These are phyloP conservation scores for Neonectria neomacrospora DNA, from an alignment of 2,329 filamentous ascomycete genomes.

Conservation along the genomic window DNA sequence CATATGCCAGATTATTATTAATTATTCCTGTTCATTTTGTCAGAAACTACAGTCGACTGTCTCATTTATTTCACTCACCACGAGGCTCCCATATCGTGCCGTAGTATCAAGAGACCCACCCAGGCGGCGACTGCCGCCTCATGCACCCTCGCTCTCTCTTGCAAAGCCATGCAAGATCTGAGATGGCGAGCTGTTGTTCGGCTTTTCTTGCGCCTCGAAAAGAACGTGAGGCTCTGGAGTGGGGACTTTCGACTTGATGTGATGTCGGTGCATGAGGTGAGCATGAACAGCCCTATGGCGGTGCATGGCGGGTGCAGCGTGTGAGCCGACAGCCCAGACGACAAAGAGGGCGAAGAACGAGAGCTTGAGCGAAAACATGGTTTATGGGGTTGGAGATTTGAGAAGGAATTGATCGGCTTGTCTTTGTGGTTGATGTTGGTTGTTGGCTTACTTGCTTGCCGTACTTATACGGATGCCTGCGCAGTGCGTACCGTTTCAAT, in stretches of 20 bases:
- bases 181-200: slow-evolving; percentile 22
- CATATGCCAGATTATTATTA: not conserved
- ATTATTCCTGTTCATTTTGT: not conserved
- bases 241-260: slow-evolving; percentile 19
- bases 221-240: slow-evolving; percentile 15
- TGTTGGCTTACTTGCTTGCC: not conserved
- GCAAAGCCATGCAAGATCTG: slow-evolving; percentile 3
- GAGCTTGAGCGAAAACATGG: slow-evolving; percentile 35
- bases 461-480: slow-evolving; percentile 7
- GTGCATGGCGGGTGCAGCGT: slow-evolving; percentile 42
- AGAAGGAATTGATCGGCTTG: not conserved
- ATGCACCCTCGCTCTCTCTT: not conserved
- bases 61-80: not conserved
- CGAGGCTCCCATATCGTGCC: not conserved
- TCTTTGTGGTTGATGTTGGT: not conserved
- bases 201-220: slow-evolving; percentile 26
- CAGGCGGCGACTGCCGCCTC: not conserved
- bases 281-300: slow-evolving; percentile 33
- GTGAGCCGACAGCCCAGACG: slow-evolving; percentile 37
- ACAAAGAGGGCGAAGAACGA: slow-evolving; percentile 37
- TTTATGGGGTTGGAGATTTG: not conserved
- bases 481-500: slow-evolving; percentile 30
- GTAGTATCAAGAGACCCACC: not conserved
- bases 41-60: not conserved
- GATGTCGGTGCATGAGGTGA: slow-evolving; percentile 50